A percentile compares a stretch with the other conserved stretches of the same genome.
Evolutionary conservation across 176 grass and related monocot species (phyloP).

Genomic region (Oryza glumipatula): DNA sequence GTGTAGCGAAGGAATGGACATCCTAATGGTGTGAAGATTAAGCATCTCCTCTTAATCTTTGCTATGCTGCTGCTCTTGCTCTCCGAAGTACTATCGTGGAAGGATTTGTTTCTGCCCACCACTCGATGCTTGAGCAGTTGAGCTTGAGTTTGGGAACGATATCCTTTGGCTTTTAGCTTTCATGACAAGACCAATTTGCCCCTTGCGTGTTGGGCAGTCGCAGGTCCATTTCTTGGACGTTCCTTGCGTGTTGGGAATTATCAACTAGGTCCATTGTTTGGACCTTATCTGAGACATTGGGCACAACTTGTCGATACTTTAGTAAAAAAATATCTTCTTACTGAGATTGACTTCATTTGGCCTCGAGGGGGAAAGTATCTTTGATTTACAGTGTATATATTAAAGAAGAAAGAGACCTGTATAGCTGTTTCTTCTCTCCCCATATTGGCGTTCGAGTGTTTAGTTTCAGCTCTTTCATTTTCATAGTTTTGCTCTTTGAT

Average conservation of each 20-base stretch:
- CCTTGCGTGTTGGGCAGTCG: constrained; percentile 47
- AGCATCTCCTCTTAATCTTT: constrained; percentile 58
- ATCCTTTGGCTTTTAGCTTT: constrained; percentile 26
- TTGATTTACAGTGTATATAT: not conserved
- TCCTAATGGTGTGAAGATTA: constrained; percentile 60
- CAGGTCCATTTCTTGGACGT: constrained; percentile 32
- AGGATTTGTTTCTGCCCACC: constrained; percentile 39
- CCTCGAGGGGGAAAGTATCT: not conserved
- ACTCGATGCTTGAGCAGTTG: constrained; percentile 26
- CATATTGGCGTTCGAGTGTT: not conserved
- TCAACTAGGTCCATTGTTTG: not conserved
- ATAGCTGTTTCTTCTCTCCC: not conserved
- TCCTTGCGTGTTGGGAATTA: not conserved
- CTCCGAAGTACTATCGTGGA: constrained; percentile 16
- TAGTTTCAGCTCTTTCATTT: not conserved
- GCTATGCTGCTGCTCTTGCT: constrained; percentile 42
- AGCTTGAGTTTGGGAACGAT: constrained; percentile 39
- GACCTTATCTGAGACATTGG: not conserved
- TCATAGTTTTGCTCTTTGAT: not conserved
- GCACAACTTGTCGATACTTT: not conserved
- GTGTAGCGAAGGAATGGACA: constrained; percentile 44
- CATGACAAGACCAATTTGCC: constrained; percentile 45
- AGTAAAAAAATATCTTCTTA: not conserved
- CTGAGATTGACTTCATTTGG: not conserved
- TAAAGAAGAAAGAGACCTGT: not conserved